Percentiles rank a stretch among this genome's conserved stretches.
These are phyloP conservation scores for Tubosaeta sp. DNA, from an alignment of 768 basidiomycete species.

Conservation along the genomic window DNA sequence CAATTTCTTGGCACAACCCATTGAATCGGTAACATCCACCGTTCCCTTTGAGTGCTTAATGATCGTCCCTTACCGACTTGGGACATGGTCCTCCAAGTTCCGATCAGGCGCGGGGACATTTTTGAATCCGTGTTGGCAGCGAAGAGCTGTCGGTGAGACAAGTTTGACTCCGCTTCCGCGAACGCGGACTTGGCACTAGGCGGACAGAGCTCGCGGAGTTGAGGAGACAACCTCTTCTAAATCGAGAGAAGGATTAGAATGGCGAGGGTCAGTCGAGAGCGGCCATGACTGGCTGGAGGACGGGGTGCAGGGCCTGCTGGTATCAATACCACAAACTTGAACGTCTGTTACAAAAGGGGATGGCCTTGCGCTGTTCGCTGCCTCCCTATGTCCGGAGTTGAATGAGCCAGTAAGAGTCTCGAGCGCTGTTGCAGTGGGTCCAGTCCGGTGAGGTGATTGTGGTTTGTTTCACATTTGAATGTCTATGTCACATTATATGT, in stretches of 20 bases:
- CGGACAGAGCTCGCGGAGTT: slow-evolving; percentile 32
- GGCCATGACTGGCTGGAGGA: background rate
- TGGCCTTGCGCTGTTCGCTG: background rate
- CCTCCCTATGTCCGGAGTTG: background rate
- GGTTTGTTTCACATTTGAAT: background rate
- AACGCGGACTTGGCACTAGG: slow-evolving; percentile 24
- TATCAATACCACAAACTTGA: background rate
- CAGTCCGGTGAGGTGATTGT: background rate
- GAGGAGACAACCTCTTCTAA: slow-evolving; percentile 20
- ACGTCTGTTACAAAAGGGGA: background rate
- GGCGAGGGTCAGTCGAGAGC: background rate
- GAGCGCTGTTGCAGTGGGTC: background rate
- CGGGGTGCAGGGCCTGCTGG: background rate
- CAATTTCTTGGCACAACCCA: background rate
- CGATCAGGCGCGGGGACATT: background rate
- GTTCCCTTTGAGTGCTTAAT: background rate
- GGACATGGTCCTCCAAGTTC: slow-evolving; percentile 1
- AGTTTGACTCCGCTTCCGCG: slow-evolving; percentile 30
- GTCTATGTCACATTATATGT: background rate
- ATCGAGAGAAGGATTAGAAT: slow-evolving; percentile 24
- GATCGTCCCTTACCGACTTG: background rate
- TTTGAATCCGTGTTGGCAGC: background rate
- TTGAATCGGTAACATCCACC: background rate
- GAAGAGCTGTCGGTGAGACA: background rate
- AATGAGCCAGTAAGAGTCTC: background rate